A percentile compares a stretch with the other conserved stretches of the same genome.
These are phyloP conservation scores for Penicillium olsonii DNA, from an alignment of 2,329 filamentous ascomycete species.

Conservation along the genomic window DNA sequence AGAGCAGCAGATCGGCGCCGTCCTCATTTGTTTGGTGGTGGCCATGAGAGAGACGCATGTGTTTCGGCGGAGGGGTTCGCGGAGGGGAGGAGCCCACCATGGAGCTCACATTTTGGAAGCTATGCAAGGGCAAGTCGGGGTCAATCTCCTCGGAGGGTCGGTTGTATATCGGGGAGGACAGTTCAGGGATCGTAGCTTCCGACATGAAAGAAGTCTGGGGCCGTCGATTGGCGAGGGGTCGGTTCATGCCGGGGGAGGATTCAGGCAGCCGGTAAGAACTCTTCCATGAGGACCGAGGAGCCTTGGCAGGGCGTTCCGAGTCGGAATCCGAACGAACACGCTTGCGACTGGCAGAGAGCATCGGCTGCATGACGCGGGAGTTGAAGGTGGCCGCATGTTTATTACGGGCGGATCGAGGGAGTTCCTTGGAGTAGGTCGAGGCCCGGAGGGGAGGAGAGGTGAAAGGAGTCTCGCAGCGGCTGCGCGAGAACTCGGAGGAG, in stretches of 20 bases:
- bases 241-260: constrained; percentile 81
- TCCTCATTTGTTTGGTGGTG: constrained; percentile 67
- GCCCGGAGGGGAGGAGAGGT: constrained; percentile 85
- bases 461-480: constrained; percentile 51
- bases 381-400: constrained; percentile 48
- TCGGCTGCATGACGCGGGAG: constrained; percentile 44
- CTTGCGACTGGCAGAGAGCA: constrained; percentile 60
- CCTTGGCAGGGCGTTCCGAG: constrained; percentile 58
- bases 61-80: constrained; percentile 71
- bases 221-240: constrained; percentile 73
- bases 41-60: constrained; percentile 51
- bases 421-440: constrained; percentile 79
- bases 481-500: constrained; percentile 77
- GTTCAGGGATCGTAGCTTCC: constrained; percentile 68
- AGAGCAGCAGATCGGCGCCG: constrained; percentile 77
- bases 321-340: constrained; percentile 68
- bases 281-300: constrained; percentile 70
- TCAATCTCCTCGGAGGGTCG: constrained; percentile 70
- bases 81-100: constrained; percentile 77
- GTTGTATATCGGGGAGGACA: constrained; percentile 50
- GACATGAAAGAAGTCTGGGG: constrained; percentile 79
- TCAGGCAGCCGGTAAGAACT: constrained; percentile 73
- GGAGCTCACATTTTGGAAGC: constrained; percentile 44
- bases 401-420: constrained; percentile 58
- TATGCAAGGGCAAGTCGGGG: constrained; percentile 67